Evolutionary conservation across 2,329 filamentous ascomycete genomes (phyloP).

Genomic region (Fusarium subglutinans): DNA sequence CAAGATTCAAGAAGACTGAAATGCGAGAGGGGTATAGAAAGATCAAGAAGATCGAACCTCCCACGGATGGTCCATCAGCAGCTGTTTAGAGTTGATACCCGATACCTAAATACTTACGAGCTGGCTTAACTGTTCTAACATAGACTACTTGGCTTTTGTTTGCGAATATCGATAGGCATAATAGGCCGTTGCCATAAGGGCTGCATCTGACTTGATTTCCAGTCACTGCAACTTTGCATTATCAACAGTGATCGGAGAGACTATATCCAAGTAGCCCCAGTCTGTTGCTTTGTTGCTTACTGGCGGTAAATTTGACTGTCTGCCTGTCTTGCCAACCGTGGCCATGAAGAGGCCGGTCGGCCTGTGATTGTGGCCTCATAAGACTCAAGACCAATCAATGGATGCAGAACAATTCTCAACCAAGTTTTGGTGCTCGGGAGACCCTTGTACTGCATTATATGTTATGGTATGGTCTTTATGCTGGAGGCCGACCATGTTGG

Average conservation of each 20-base stretch:
- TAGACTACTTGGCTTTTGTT: neutral
- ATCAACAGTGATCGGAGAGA: too few species aligned
- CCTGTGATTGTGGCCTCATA: neutral
- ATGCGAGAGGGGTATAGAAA: constrained; percentile 19
- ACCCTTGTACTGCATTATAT: neutral
- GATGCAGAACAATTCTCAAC: too few species aligned
- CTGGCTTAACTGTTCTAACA: neutral
- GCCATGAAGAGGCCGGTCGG: neutral
- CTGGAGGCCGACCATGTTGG: neutral
- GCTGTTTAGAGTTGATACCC: neutral
- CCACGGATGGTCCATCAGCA: neutral
- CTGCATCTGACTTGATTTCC: neutral
- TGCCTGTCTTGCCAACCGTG: neutral
- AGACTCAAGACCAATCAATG: neutral
- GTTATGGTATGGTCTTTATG: neutral
- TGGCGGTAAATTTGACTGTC: neutral
- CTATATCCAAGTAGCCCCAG: neutral
- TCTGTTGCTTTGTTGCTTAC: too few species aligned
- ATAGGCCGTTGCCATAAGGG: neutral
- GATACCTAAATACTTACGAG: too few species aligned
- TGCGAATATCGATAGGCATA: neutral
- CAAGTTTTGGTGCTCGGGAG: too few species aligned
- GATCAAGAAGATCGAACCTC: constrained; percentile 7
- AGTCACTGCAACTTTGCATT: neutral
- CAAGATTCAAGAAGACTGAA: constrained; percentile 13